These are phyloP conservation scores for Pyrenophora teres DNA, from an alignment of 2,329 filamentous ascomycete species.

Conservation along the genomic window DNA sequence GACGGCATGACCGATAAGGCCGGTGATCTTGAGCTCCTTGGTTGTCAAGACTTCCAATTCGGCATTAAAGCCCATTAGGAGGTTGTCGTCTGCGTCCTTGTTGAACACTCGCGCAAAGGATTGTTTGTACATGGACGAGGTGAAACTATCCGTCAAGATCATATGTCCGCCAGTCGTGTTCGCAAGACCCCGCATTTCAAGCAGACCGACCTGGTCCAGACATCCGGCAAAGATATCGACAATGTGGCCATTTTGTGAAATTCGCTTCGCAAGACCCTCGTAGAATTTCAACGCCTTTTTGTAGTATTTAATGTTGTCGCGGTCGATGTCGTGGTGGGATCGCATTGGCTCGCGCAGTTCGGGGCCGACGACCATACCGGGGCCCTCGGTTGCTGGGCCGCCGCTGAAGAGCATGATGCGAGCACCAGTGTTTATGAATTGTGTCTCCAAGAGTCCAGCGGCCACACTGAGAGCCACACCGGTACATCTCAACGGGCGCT, in stretches of 20 bases:
- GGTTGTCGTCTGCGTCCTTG: constrained; percentile 91
- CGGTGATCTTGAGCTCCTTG: constrained; percentile 97
- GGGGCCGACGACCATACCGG: constrained; percentile 93
- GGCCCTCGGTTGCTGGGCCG: constrained; percentile 92
- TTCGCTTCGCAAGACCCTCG: constrained; percentile 88
- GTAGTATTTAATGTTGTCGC: constrained; percentile 99
- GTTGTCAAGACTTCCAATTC: constrained; percentile 94
- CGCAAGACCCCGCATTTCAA: constrained; percentile 97
- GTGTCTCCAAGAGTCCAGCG: constrained; percentile 87
- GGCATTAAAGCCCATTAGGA: constrained; percentile 98
- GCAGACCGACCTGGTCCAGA: constrained; percentile 91
- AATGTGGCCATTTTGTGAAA: constrained; percentile 94
- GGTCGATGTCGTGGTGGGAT: constrained; percentile 97
- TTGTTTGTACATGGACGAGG: constrained; percentile 98
- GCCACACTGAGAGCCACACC: constrained; percentile 96
- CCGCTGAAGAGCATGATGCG: constrained; percentile 98
- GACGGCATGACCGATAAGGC: constrained; percentile 93
- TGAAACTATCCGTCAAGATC: constrained; percentile 98
- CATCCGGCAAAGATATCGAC: constrained; percentile 98
- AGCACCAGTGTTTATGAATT: constrained; percentile 92
- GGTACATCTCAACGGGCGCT: constrained; percentile 86
- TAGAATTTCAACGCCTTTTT: constrained; percentile 99
- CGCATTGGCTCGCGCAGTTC: constrained; percentile 95
- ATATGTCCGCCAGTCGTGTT: constrained; percentile 98
- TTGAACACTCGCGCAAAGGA: constrained; percentile 97